A percentile compares a stretch with the other conserved stretches of the same genome.
phyloP scores from a whole-genome alignment of 2,329 filamentous ascomycete species.

The Fusarium begoniae region DNA sequence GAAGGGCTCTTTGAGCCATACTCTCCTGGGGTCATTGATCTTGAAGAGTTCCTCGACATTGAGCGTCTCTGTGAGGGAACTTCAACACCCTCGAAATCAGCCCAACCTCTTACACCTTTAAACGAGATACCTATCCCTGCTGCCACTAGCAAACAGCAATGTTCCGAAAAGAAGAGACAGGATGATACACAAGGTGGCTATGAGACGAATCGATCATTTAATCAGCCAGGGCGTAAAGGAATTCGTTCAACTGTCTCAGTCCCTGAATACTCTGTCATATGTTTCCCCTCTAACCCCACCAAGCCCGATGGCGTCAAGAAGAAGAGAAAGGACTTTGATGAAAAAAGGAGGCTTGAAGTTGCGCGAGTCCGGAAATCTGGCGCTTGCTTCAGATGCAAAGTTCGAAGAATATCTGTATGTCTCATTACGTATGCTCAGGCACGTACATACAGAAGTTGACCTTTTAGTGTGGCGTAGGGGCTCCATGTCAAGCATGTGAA shows the following conservation, averaged over 20 bases:
- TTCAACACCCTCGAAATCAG: constrained; percentile 14
- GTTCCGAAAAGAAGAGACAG: background rate
- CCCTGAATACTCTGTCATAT: constrained; percentile 40
- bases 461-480: constrained; percentile 39
- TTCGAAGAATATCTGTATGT: constrained; percentile 42
- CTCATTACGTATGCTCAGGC: background rate
- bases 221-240: background rate
- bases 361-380: constrained; percentile 41
- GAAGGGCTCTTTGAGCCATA: background rate
- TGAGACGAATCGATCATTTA: background rate
- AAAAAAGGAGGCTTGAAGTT: constrained; percentile 39
- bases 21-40: constrained; percentile 21
- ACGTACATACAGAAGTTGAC: constrained; percentile 12
- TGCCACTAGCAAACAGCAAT: constrained; percentile 4
- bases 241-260: constrained; percentile 9
- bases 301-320: constrained; percentile 41
- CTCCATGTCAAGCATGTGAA: constrained; percentile 39
- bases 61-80: constrained; percentile 35
- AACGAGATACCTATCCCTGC: constrained; percentile 18
- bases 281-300: constrained; percentile 42
- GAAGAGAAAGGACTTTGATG: constrained; percentile 42
- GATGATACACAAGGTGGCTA: background rate
- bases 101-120: constrained; percentile 15
- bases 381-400: constrained; percentile 42
- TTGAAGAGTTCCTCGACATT: constrained; percentile 38